Conservation (phyloP, 2,329 filamentous ascomycete genomes). For the Xylaria sp. region DNA sequence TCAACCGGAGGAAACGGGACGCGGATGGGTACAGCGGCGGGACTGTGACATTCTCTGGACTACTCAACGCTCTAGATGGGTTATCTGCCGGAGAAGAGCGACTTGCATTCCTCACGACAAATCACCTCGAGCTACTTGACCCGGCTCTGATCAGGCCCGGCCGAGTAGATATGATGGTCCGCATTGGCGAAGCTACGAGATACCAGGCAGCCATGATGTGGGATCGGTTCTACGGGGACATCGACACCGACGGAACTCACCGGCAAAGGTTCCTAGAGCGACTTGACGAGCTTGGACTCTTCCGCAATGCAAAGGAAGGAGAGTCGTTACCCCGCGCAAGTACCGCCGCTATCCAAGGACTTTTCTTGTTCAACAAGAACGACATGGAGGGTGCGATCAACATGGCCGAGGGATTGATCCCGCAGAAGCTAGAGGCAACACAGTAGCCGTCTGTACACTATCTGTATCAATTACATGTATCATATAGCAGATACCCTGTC, state of each 20-base stretch:
- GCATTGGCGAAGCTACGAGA: constrained; percentile 83
- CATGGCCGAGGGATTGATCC: constrained; percentile 72
- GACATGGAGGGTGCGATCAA: constrained; percentile 83
- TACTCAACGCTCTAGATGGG: constrained; percentile 85
- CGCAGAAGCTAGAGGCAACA: constrained; percentile 57
- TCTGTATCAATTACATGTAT: constrained; percentile 19
- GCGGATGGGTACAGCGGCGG: constrained; percentile 83
- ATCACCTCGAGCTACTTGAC: constrained; percentile 88
- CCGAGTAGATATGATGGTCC: constrained; percentile 88
- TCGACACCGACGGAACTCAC: constrained; percentile 66
- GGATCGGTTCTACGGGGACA: constrained; percentile 91
- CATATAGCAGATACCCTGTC: constrained; percentile 28
- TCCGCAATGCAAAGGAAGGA: constrained; percentile 58
- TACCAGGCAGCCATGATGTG: constrained; percentile 87
- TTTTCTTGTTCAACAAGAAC: constrained; percentile 95
- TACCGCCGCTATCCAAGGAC: constrained; percentile 87
- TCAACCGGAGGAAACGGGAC: constrained; percentile 76
- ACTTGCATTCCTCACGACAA: constrained; percentile 91
- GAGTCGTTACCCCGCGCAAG: constrained; percentile 64
- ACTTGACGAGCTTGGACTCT: constrained; percentile 70
- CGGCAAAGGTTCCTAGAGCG: constrained; percentile 71
- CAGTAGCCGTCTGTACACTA: constrained; percentile 23
- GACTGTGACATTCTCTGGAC: constrained; percentile 90
- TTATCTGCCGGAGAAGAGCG: constrained; percentile 94
- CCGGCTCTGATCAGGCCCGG: constrained; percentile 88